Evolutionary conservation across 1,284 basidiomycete species (phyloP).

Genomic region (Papiliotrema laurentii): DNA sequence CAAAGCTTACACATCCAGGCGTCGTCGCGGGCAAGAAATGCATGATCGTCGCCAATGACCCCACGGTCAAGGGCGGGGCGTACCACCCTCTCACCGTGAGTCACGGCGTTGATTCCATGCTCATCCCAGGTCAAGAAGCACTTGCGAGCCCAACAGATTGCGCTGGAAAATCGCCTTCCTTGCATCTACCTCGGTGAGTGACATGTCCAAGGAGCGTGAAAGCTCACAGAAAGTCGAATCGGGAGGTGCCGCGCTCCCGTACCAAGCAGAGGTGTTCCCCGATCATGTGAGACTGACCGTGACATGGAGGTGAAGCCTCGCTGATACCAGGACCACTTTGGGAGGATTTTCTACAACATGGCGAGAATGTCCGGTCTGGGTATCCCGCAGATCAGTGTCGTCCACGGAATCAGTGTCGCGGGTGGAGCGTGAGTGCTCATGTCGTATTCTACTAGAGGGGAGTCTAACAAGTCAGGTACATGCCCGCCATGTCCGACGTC

Average conservation of each 20-base stretch:
- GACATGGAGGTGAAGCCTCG: conserved; percentile 67
- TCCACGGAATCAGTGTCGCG: conserved; percentile 91
- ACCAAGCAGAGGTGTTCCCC: conserved; percentile 75
- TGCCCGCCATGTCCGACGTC: conserved; percentile 94
- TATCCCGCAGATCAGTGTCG: conserved; percentile 86
- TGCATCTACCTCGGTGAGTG: conserved; percentile 81
- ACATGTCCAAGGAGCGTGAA: neutral
- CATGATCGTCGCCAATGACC: conserved; percentile 87
- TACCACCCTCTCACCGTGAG: conserved; percentile 85
- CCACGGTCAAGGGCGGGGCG: conserved; percentile 87
- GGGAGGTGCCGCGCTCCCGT: conserved; percentile 85
- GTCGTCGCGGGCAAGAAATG: conserved; percentile 74
- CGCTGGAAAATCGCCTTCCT: conserved; percentile 80
- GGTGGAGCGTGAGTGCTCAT: conserved; percentile 40
- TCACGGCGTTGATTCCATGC: neutral
- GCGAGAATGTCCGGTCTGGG: conserved; percentile 76
- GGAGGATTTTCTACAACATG: conserved; percentile 97
- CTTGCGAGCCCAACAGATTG: conserved; percentile 86
- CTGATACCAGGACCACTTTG: conserved; percentile 68
- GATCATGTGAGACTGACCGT: conserved; percentile 23
- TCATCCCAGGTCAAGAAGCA: conserved; percentile 80
- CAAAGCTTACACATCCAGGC: conserved; percentile 2
- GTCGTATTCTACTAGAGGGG: conserved; percentile 1
- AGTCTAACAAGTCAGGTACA: conserved; percentile 56
- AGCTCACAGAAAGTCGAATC: conserved; percentile 65